Evolutionary conservation across 495 filamentous ascomycete species (phyloP).

Genomic region (Neurospora discreta): DNA sequence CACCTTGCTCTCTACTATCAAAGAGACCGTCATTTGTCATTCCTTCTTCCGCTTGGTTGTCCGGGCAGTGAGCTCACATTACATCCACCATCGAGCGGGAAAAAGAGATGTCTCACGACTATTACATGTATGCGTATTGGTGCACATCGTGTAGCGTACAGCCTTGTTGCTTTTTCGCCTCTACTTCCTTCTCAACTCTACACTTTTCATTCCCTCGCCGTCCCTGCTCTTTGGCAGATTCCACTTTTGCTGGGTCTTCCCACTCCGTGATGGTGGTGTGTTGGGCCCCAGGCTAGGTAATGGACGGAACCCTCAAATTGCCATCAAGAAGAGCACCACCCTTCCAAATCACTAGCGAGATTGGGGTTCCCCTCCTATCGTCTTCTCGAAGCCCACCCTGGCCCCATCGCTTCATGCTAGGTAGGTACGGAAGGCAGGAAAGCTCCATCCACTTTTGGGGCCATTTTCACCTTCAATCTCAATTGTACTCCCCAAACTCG

Average conservation of each 20-base stretch:
- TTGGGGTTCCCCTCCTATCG: slow-evolving; percentile 24
- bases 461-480: slow-evolving; percentile 2
- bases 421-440: neutral
- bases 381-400: slow-evolving; percentile 22
- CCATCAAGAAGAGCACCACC: slow-evolving; percentile 14
- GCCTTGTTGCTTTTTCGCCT: slow-evolving; percentile 10
- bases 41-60: neutral
- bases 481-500: neutral
- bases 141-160: neutral
- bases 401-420: slow-evolving; percentile 25
- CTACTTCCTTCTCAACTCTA: slow-evolving; percentile 1
- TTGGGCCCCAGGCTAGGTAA: neutral
- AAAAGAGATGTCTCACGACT: slow-evolving; percentile 3
- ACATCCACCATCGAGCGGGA: slow-evolving; percentile 1
- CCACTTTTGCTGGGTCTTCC: neutral
- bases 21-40: neutral
- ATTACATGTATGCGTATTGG: neutral
- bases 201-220: neutral
- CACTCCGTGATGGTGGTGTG: neutral
- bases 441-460: neutral
- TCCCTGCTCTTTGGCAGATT: slow-evolving; percentile 7
- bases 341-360: slow-evolving; percentile 29
- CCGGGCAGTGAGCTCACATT: neutral
- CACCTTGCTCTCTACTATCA: neutral
- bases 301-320: slow-evolving; percentile 16